Percentiles rank a stretch among this genome's conserved stretches.
Conservation (phyloP, 2,329 filamentous ascomycete genomes). For the Pestalotiopsis sp. region DNA sequence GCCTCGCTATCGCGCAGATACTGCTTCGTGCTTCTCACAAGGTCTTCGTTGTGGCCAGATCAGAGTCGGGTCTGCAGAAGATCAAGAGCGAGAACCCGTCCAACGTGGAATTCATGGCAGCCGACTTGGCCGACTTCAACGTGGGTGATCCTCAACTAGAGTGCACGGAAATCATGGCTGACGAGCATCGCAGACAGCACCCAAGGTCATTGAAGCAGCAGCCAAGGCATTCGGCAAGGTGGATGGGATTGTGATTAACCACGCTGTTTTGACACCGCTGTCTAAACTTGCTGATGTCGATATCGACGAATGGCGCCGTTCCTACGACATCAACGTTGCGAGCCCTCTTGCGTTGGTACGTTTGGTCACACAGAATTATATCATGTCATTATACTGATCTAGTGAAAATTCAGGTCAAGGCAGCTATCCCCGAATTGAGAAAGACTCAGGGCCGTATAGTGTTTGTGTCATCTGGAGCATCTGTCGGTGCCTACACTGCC, state of each 20-base stretch:
- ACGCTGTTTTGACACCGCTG: conserved; percentile 78
- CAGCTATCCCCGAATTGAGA: conserved; percentile 68
- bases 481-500: conserved; percentile 62
- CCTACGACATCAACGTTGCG: conserved; percentile 86
- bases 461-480: conserved; percentile 79
- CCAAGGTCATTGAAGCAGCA: conserved; percentile 65
- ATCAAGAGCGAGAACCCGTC: conserved; percentile 52
- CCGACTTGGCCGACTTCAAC: conserved; percentile 54
- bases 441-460: conserved; percentile 70
- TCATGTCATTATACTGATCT: neutral
- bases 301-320: conserved; percentile 71
- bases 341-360: conserved; percentile 76
- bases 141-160: conserved; percentile 31
- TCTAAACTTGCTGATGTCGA: conserved; percentile 66
- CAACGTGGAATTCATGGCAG: conserved; percentile 56
- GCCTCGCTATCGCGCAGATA: conserved; percentile 53
- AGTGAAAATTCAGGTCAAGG: conserved; percentile 58
- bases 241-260: conserved; percentile 85
- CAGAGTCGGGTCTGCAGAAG: conserved; percentile 45
- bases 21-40: conserved; percentile 56
- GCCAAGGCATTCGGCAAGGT: conserved; percentile 68
- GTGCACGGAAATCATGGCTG: neutral
- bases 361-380: conserved; percentile 17
- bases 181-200: conserved; percentile 44
- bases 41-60: conserved; percentile 59